Percentiles rank a stretch among this genome's conserved stretches.
These are phyloP conservation scores for Escovopsis sp. DNA, from an alignment of 2,329 filamentous ascomycete species.

Conservation along the genomic window DNA sequence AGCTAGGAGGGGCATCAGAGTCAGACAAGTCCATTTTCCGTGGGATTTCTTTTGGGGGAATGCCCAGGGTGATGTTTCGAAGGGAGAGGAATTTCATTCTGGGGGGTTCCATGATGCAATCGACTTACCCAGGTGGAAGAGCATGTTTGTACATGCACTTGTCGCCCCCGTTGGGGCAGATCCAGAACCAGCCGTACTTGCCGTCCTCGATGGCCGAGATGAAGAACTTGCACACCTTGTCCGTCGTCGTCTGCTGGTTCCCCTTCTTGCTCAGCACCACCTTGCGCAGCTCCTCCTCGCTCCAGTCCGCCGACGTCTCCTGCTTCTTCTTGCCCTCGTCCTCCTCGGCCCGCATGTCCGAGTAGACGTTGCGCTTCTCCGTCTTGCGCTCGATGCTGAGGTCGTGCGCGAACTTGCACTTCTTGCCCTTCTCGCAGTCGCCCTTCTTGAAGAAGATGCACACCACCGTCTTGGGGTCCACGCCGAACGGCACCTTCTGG, in stretches of 20 bases:
- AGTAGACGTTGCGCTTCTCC: slow-evolving; percentile 83
- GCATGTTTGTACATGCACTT: slow-evolving; percentile 98
- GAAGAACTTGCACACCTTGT: slow-evolving; percentile 99
- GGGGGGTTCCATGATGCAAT: background rate
- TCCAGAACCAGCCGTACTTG: slow-evolving; percentile 99
- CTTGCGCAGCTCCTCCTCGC: slow-evolving; percentile 83
- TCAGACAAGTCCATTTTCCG: slow-evolving; percentile 31
- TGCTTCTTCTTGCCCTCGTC: slow-evolving; percentile 69
- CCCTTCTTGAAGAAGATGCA: slow-evolving; percentile 98
- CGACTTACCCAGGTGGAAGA: slow-evolving; percentile 78
- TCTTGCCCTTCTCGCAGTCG: slow-evolving; percentile 89
- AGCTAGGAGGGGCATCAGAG: slow-evolving; percentile 49
- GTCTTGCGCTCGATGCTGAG: slow-evolving; percentile 76
- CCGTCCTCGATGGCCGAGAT: slow-evolving; percentile 94
- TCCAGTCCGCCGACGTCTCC: slow-evolving; percentile 93
- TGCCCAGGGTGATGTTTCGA: background rate
- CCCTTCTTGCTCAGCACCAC: slow-evolving; percentile 95
- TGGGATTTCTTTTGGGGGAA: too few relatives aligned
- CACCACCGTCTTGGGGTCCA: slow-evolving; percentile 92
- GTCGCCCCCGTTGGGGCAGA: slow-evolving; percentile 88
- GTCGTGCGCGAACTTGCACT: slow-evolving; percentile 97
- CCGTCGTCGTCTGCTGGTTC: slow-evolving; percentile 86
- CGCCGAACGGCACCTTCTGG: slow-evolving; percentile 96
- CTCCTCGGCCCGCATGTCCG: slow-evolving; percentile 55
- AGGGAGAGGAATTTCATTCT: background rate